Base-by-base conservation (phyloP, 371 early-diverging fungal genomes). In the Mucor mucedo region DNA sequence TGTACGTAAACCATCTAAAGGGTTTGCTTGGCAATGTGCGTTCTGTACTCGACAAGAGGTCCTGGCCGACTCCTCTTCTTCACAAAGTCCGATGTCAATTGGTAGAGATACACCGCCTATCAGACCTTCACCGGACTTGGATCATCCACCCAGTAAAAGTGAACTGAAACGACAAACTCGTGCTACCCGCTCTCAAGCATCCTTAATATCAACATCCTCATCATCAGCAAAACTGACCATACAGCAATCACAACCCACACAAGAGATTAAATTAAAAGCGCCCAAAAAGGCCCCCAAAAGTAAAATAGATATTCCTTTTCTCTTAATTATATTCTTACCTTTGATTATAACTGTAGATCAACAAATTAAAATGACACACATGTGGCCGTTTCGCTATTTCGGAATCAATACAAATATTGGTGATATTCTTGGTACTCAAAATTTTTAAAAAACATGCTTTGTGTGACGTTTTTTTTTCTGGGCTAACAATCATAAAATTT, bases 351-450 rank as follows among this genome's bases (percentile, higher is more conserved):
- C 45, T 28, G 47, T 53, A 69, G 66, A 32, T 33, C 54, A 62
- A 62, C 57, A 66, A 52, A 65, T 63, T 16, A 72, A 65, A 29
- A 82, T 80, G 79, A 84, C 85, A 2, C 75, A 85, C 48, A 79
- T 87, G 84, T 95, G 92, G 91, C 95, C 95, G 9, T 95, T 89
- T 66, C 84, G 94, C 9, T 95, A 95, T 63, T 93, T 93, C 81
- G 94, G 93, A n/a, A 78, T 88, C 4, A 84, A 92, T 63, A 87
- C 89, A 3, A 82, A 89, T 39, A 73, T 88, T 28, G 78, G 83
- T 14, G 91, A 89, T 44, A 84, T 90, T 35, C 71, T 91, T 57
- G 88, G 89, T 83, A 84, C 21, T 21, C 21, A 68, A 41, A 10
- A 30, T 21, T 21, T 21, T 21, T 21, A 33, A 52, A 27, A 16